A percentile compares a stretch with the other conserved stretches of the same genome.
These are phyloP conservation scores for Cyphellophora europaea DNA, from an alignment of 2,329 filamentous ascomycete genomes.

Conservation along the genomic window DNA sequence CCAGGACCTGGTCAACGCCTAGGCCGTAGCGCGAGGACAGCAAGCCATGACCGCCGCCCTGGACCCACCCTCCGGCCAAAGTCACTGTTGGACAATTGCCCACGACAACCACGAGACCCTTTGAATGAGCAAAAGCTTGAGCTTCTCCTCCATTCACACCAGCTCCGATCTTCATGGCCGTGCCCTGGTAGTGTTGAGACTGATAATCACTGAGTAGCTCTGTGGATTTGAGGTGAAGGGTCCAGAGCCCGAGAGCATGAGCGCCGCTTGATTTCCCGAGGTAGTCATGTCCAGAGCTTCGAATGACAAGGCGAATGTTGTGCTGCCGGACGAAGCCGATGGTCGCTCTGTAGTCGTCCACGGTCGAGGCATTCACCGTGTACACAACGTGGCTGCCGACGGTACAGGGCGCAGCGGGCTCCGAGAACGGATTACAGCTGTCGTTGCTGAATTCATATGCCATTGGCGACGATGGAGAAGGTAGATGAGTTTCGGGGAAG, in stretches of 20 bases:
- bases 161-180: constrained; percentile 45
- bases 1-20: constrained; percentile 41
- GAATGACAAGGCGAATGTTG: constrained; percentile 37
- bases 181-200: constrained; percentile 6
- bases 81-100: constrained; percentile 49
- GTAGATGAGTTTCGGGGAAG: constrained; percentile 21
- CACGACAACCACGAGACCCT: constrained; percentile 41
- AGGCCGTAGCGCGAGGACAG: constrained; percentile 42
- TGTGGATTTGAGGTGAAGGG: constrained; percentile 29
- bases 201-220: constrained; percentile 8
- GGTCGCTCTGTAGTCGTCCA: constrained; percentile 26
- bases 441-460: constrained; percentile 28
- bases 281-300: constrained; percentile 49
- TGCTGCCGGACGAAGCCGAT: constrained; percentile 26
- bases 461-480: constrained; percentile 25
- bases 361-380: constrained; percentile 26
- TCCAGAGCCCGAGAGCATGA: constrained; percentile 31
- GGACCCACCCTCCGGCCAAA: constrained; percentile 35
- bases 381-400: constrained; percentile 17
- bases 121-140: constrained; percentile 39
- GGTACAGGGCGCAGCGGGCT: constrained; percentile 5
- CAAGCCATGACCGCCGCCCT: constrained; percentile 47
- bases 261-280: constrained; percentile 29
- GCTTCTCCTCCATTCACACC: constrained; percentile 46
- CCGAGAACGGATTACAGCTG: constrained; percentile 34